Conservation (phyloP, 2,329 filamentous ascomycete genomes). For the Scleromitrula shiraiana region DNA sequence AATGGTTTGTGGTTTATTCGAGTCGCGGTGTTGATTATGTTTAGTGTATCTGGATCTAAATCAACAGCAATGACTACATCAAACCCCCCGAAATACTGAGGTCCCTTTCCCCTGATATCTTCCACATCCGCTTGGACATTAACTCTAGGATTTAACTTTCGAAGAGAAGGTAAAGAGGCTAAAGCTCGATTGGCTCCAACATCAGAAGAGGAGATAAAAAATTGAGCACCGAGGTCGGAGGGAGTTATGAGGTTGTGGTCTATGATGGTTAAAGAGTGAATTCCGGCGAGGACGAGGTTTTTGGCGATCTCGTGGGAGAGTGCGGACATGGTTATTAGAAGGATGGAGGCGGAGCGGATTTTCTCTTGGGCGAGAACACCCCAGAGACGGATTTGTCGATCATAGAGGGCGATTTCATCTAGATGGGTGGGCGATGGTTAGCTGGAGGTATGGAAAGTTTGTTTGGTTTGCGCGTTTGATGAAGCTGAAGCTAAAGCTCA, state of each 20-base stretch:
- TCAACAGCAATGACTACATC: constrained; percentile 88
- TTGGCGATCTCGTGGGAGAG: constrained; percentile 94
- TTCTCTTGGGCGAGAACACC: constrained; percentile 91
- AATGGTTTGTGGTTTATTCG: constrained; percentile 72
- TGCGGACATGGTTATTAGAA: constrained; percentile 80
- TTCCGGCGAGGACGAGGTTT: constrained; percentile 89
- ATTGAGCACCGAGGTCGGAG: constrained; percentile 72
- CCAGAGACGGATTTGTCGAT: constrained; percentile 95
- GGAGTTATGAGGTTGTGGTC: constrained; percentile 70
- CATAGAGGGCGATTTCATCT: constrained; percentile 97
- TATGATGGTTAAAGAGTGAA: constrained; percentile 81
- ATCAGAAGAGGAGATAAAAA: constrained; percentile 65
- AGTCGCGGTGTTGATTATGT: constrained; percentile 77
- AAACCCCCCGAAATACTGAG: constrained; percentile 69
- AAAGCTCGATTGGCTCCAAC: constrained; percentile 79
- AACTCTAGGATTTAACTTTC: constrained; percentile 85
- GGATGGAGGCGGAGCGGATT: constrained; percentile 81
- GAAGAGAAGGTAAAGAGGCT: constrained; percentile 69
- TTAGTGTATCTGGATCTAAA: constrained; percentile 65
- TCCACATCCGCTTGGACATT: constrained; percentile 61
- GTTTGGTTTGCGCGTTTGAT: neutral
- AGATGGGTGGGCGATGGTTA: too few species aligned
- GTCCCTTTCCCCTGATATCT: constrained; percentile 58
- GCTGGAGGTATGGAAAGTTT: neutral
- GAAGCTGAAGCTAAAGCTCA: neutral